phyloP scores from a whole-genome alignment of 768 basidiomycete genomes.

The Zangia roseola region DNA sequence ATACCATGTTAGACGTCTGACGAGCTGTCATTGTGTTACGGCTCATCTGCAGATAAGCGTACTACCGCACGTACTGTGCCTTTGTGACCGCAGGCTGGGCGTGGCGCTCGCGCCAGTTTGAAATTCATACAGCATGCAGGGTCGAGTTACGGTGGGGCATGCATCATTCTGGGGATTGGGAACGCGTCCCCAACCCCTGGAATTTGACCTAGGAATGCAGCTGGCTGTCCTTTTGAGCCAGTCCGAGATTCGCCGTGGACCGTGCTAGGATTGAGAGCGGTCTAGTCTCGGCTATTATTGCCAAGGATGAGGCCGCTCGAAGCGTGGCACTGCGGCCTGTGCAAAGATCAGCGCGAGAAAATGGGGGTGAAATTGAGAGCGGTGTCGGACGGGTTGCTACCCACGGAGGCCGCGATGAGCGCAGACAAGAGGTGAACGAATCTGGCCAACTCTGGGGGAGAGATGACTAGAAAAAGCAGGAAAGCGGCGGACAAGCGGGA shows the following conservation, averaged over 20 bases:
- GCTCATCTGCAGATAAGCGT: slow-evolving; percentile 6
- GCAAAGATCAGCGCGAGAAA: slow-evolving; percentile 16
- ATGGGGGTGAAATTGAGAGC: slow-evolving; percentile 4
- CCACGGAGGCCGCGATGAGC: not conserved
- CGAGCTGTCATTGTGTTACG: too few relatives aligned
- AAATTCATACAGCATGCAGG: slow-evolving; percentile 6
- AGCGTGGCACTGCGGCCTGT: slow-evolving; percentile 12
- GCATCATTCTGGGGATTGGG: slow-evolving; percentile 2
- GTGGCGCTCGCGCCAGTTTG: not conserved
- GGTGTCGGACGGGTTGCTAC: not conserved
- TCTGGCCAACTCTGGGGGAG: too few relatives aligned
- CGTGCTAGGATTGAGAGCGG: not conserved
- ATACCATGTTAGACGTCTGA: too few relatives aligned
- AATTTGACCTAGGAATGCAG: slow-evolving; percentile 1
- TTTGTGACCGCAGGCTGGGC: not conserved
- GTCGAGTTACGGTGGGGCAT: slow-evolving; percentile 4
- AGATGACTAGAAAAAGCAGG: too few relatives aligned
- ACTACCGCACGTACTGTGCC: not conserved
- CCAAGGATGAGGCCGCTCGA: slow-evolving; percentile 1
- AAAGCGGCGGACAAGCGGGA: slow-evolving; percentile 17
- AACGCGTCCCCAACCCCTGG: slow-evolving; percentile 3
- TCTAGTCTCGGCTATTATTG: slow-evolving; percentile 11
- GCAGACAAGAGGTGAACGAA: not conserved
- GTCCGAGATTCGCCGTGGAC: slow-evolving; percentile 20
- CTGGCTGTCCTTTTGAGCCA: not conserved